A percentile compares a stretch with the other conserved stretches of the same genome.
Evolutionary conservation across 257 asterid species (phyloP).

Genomic region (Sherardia arvensis): DNA sequence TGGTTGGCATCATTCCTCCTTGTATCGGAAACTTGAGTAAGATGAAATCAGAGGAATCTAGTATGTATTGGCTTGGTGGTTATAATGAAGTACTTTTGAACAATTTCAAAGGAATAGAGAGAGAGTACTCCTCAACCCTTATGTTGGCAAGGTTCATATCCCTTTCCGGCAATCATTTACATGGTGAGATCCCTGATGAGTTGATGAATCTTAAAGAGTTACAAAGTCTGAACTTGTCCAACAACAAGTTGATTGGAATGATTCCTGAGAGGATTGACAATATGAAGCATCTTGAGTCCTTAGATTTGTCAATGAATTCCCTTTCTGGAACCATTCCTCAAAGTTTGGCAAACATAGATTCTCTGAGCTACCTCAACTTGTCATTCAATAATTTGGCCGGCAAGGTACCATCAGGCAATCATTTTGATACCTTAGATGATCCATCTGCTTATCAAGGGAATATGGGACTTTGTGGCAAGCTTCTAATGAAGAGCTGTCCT

Average conservation of each 20-base stretch:
- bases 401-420: constrained; percentile 23
- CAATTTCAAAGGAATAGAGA: background rate
- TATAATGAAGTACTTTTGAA: background rate
- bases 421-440: constrained; percentile 15
- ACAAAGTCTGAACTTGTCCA: constrained; percentile 15
- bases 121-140: background rate
- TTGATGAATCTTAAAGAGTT: constrained; percentile 1
- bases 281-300: constrained; percentile 20
- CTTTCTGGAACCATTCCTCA: constrained; percentile 22
- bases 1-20: constrained; percentile 14
- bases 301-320: constrained; percentile 21
- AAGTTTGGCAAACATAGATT: constrained; percentile 14
- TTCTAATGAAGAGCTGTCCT: background rate
- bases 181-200: constrained; percentile 8
- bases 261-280: constrained; percentile 18
- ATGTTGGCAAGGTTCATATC: background rate
- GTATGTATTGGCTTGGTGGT: no score
- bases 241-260: constrained; percentile 12
- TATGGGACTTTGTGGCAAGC: constrained; percentile 1
- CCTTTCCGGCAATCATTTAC: constrained; percentile 2
- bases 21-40: constrained; percentile 18
- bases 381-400: constrained; percentile 24
- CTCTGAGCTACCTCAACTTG: constrained; percentile 23
- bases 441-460: constrained; percentile 5
- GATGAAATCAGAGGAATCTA: constrained; percentile 5